Evolutionary conservation across 495 filamentous ascomycete species (phyloP), one percentile per base, ranked within the genome.

Genomic region (Apiosordaria backusii): DNA sequence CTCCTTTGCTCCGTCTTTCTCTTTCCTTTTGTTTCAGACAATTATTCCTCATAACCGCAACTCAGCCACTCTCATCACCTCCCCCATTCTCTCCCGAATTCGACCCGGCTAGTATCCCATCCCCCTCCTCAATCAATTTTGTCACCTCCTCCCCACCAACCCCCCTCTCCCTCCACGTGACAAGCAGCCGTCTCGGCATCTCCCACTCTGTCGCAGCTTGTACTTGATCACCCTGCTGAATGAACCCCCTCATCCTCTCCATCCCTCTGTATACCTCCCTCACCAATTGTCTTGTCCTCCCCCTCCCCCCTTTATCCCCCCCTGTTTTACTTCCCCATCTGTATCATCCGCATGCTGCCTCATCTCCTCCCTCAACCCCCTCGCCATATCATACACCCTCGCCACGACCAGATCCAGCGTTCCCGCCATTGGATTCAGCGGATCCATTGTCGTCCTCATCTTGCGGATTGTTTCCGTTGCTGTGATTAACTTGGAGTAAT

Each of bases 401-500:
- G 83, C 84, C 72, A 97, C 90, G 7, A 91, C 89, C 26, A 88
- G 86, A 57, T 89, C 87, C 26, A 97, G 78, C 60, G 89, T 94
- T 55, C 85, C 84, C 0, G 88, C 88, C 69, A 88, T 86, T 19
- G 89, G 86, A 55, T 85, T 86, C 62, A 90, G 71, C n/a, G 87
- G 87, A 65, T 89, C 87, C 90, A 92, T 92, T 70, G 86, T 89
- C 21, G 82, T 79, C 50, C 89, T 78, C 91, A 93, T 93, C 78
- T 78, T 68, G 24, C 91, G 85, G 73, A 99, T 99, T 15, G 94
- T 98, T 75, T 97, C 93, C 16, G 96, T 97, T 18, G 95, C 95
- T 19, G 87, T 85, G 67, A 99, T 97, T 71, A 99, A 80, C 80
- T 97, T 98, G 67, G 87, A 91, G 77, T 97, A 99, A 75, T 99